phyloP scores from a whole-genome alignment of 208 protist genomes.

The Angomonas ambiguus region DNA sequence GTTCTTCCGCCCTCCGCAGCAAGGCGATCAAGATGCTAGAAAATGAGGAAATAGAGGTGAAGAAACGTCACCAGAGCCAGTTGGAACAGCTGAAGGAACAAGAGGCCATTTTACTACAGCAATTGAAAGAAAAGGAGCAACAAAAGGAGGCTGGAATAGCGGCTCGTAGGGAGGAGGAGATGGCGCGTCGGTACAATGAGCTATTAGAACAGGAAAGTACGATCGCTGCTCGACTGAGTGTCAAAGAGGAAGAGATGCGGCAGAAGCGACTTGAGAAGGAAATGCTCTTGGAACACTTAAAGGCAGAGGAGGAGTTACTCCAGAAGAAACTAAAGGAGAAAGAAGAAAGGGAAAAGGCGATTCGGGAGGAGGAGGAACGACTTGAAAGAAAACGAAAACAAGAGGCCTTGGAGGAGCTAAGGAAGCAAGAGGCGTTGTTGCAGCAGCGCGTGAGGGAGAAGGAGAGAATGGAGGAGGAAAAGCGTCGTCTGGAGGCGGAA shows the following conservation, averaged over 20 bases:
- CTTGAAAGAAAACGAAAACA: constrained; percentile 18
- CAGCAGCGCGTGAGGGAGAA: constrained; percentile 46
- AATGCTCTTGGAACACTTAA: constrained; percentile 59
- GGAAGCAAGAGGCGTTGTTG: constrained; percentile 26
- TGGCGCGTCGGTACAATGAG: constrained; percentile 4
- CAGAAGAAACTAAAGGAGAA: constrained; percentile 43
- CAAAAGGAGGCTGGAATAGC: constrained; percentile 10
- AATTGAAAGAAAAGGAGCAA: constrained; percentile 44
- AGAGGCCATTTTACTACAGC: constrained; percentile 30
- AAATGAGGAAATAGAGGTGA: constrained; percentile 48
- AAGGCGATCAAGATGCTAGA: constrained; percentile 76
- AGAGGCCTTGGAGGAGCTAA: constrained; percentile 18
- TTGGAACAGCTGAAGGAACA: constrained; percentile 19
- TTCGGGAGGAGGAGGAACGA: constrained; percentile 43
- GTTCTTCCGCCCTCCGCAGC: constrained; percentile 31
- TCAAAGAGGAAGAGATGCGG: constrained; percentile 33
- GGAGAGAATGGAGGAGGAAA: constrained; percentile 14
- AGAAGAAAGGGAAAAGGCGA: constrained; percentile 13
- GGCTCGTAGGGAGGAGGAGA: constrained; percentile 5
- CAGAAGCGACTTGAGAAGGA: constrained; percentile 31
- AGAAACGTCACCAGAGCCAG: constrained; percentile 16
- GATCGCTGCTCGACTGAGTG: constrained; percentile 20
- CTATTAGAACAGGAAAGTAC: constrained; percentile 8
- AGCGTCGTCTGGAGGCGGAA: constrained; percentile 12
- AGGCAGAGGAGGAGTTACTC: constrained; percentile 57